Percentiles rank a stretch among this genome's conserved stretches.
These are phyloP conservation scores for maize (Zea mays) DNA, from an alignment of 176 grass and related monocot genomes.

Conservation along the genomic window Zm-B73-REFERENCE-NAM-5.0 NC_050099.1:20805001-20805500, in stretches of 20 bases:
- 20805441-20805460: slow-evolving; percentile 58
- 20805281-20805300: slow-evolving; percentile 61
- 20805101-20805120: slow-evolving; percentile 76
- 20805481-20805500: slow-evolving; percentile 86
- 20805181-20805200: slow-evolving; percentile 64
- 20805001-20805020: slow-evolving; percentile 63
- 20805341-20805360: slow-evolving; percentile 81
- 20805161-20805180: slow-evolving; percentile 68
- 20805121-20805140: not conserved
- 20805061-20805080: slow-evolving; percentile 75
- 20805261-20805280: slow-evolving; percentile 75
- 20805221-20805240: slow-evolving; percentile 93
- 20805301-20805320: slow-evolving; percentile 93
- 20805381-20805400: not conserved
- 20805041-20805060: slow-evolving; percentile 88
- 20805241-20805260: slow-evolving; percentile 64
- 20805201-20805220: slow-evolving; percentile 79
- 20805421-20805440: slow-evolving; percentile 48
- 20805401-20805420: slow-evolving; percentile 17
- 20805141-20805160: slow-evolving; percentile 14
- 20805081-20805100: slow-evolving; percentile 82
- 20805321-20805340: slow-evolving; percentile 88
- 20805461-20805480: slow-evolving; percentile 96
- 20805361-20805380: slow-evolving; percentile 54
- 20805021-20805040: slow-evolving; percentile 69